These are phyloP conservation scores for Cryphonectria naterciae DNA, from an alignment of 2,329 filamentous ascomycete species.

Conservation along the genomic window DNA sequence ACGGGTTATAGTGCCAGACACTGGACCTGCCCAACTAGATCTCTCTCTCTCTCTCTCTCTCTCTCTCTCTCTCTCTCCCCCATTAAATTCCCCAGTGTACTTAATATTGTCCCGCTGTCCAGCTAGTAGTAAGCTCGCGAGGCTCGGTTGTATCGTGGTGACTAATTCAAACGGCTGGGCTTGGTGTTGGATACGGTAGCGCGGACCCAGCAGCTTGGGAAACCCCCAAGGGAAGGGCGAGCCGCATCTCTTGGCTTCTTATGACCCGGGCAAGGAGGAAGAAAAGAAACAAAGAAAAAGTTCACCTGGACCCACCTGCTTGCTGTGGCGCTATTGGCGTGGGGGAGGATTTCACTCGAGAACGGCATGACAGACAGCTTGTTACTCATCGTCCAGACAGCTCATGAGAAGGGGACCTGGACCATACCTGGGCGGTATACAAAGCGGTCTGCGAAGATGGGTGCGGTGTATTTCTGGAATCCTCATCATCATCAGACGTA, in stretches of 20 bases:
- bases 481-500: not conserved
- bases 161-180: not conserved
- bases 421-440: not conserved
- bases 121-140: not conserved
- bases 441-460: too few species aligned
- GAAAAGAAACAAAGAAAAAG: not conserved
- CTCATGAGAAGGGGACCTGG: not conserved
- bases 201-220: not conserved
- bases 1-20: not conserved
- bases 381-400: not conserved
- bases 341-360: not conserved
- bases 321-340: not conserved
- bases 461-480: too few species aligned
- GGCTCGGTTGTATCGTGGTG: not conserved
- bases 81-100: too few species aligned
- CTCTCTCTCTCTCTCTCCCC: too few species aligned
- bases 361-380: too few species aligned
- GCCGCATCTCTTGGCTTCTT: constrained; percentile 1
- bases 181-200: not conserved
- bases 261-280: not conserved
- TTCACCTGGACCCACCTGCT: not conserved
- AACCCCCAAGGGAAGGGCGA: not conserved
- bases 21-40: not conserved
- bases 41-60: not conserved
- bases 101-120: too few species aligned